Conservation (phyloP, 116 monocot species). For the Iris pallida region DNA sequence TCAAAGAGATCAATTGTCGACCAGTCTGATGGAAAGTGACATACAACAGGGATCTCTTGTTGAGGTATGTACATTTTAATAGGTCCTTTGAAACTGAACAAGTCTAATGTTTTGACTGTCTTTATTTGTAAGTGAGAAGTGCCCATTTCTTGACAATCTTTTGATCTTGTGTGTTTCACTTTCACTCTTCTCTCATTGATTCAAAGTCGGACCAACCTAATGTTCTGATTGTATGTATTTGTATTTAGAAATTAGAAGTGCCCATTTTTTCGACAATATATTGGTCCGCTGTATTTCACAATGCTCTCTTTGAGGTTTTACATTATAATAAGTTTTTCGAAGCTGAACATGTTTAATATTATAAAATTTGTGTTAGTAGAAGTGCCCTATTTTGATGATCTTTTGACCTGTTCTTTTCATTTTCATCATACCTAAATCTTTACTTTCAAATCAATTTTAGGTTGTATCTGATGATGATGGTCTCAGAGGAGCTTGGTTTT, state of each 20-base stretch:
- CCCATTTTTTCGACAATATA: no score
- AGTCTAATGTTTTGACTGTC: neutral
- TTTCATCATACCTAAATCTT: neutral
- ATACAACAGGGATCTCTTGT: conserved; percentile 71
- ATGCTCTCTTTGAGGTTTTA: no score
- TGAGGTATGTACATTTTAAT: conserved; percentile 44
- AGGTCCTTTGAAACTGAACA: neutral
- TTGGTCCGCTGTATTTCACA: neutral
- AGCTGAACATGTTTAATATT: neutral
- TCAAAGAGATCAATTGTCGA: conserved; percentile 18
- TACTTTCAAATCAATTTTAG: conserved; percentile 22
- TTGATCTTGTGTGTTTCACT: neutral
- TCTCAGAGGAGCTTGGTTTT: conserved; percentile 76
- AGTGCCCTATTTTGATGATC: neutral
- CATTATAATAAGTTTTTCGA: neutral
- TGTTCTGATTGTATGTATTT: neutral
- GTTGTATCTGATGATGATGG: conserved; percentile 59
- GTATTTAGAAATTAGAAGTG: neutral
- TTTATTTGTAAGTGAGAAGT: neutral
- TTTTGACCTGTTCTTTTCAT: neutral
- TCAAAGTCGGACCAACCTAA: neutral
- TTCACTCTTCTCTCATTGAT: neutral
- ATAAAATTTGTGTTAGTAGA: neutral
- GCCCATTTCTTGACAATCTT: neutral
- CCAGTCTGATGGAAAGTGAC: conserved; percentile 27